Base-by-base conservation (phyloP, 768 basidiomycete species). In the Calvatia gigantea region DNA sequence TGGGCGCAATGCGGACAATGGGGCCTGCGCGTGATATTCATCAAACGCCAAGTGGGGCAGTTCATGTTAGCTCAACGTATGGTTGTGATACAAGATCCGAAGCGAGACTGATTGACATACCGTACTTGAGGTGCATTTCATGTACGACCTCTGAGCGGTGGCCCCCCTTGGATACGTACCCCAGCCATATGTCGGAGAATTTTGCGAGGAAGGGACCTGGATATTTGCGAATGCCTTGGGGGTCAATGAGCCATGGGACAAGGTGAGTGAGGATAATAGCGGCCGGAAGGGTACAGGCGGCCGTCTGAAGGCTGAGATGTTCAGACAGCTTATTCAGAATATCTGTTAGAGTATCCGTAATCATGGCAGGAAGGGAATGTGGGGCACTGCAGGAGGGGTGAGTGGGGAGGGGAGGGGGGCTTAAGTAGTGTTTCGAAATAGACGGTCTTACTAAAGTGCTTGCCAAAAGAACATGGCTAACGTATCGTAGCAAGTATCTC, bases 71-170 rank as follows among this genome's bases (percentile, higher is more conserved):
- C 15, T 23, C 12, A n/a, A 14, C 15, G 27, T 27, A 42, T 52
- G 19, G 39, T 21, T 12, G 52, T 45, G 43, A 23, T 37, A 11
- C 52, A 55, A 55, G 54, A 55, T 55, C 54, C 54, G 54, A 55
- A 47, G 33, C 23, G 54, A 46, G 19, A 32, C 19, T 42, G n/a
- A 33, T 37, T 15, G 12, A 56, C 77, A 50, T 63, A 86, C 92
- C 92, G 56, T 91, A 81, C 73, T 82, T 84, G 66, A 76, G 65
- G 65, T 95, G 92, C 63, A 88, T 69, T 49, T 80, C 65, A 63
- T 95, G 90, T 3, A 95, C 83, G 11, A 76, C 68, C 61, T 91
- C 85, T 7, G 85, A 89, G 42, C 91, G 82, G 59, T 89, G 86
- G 1, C 91, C 91, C n/a, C 76, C 69, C 42, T 83, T 83, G 31